phyloP scores from a whole-genome alignment of 2,329 filamentous ascomycete genomes.

The Aspergillus ustus region DNA sequence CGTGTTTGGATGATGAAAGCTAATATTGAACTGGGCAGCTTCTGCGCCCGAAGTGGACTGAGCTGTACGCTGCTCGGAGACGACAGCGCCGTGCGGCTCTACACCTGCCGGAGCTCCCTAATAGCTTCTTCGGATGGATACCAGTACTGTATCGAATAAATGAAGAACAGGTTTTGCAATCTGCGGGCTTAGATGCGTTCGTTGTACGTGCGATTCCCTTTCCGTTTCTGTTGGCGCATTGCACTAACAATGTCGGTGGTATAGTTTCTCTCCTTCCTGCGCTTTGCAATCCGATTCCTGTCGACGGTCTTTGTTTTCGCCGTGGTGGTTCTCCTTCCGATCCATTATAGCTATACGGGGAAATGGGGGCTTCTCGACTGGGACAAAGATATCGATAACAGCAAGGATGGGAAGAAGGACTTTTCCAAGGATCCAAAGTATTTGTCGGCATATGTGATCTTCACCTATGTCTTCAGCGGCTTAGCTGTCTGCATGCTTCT shows the following conservation, averaged over 20 bases:
- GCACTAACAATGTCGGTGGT: background rate
- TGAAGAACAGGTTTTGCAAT: constrained; percentile 86
- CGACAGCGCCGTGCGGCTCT: constrained; percentile 69
- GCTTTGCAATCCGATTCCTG: constrained; percentile 88
- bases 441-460: constrained; percentile 92
- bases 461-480: constrained; percentile 88
- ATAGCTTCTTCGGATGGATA: constrained; percentile 92
- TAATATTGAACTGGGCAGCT: constrained; percentile 57
- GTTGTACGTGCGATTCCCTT: constrained; percentile 60
- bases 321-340: constrained; percentile 77
- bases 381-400: constrained; percentile 40
- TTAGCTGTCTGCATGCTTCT: constrained; percentile 83
- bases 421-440: constrained; percentile 56
- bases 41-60: constrained; percentile 87
- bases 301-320: constrained; percentile 80
- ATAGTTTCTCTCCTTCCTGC: constrained; percentile 90
- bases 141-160: constrained; percentile 80
- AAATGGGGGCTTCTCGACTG: constrained; percentile 45
- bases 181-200: constrained; percentile 91
- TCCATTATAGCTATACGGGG: constrained; percentile 72
- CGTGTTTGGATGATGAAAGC: background rate
- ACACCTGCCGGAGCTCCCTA: constrained; percentile 75
- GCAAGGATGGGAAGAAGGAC: constrained; percentile 37
- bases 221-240: background rate
- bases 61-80: constrained; percentile 87